phyloP scores from a whole-genome alignment of 2,329 filamentous ascomycete species.

The Diaporthe ilicicola region DNA sequence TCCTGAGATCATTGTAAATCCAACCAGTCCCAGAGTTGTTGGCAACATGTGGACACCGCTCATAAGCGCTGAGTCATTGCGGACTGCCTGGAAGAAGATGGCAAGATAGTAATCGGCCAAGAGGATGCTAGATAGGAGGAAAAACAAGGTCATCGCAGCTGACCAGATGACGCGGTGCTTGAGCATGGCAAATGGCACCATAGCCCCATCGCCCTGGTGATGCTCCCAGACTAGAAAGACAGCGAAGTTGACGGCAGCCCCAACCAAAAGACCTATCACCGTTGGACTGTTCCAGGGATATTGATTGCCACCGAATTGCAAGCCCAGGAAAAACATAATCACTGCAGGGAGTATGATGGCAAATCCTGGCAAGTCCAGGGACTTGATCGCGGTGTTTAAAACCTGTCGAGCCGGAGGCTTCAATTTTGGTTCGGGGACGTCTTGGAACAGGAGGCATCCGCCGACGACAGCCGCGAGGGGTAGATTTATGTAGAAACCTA shows the following conservation, averaged over 20 bases:
- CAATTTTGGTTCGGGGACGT: constrained; percentile 47
- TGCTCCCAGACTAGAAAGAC: constrained; percentile 53
- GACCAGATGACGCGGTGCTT: constrained; percentile 34
- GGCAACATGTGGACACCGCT: constrained; percentile 47
- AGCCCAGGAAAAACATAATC: constrained; percentile 53
- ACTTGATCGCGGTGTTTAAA: constrained; percentile 34
- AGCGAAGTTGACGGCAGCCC: constrained; percentile 42
- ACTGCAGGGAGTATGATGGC: constrained; percentile 51
- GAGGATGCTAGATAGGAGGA: constrained; percentile 37
- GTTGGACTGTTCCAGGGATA: constrained; percentile 50
- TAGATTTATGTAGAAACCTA: constrained; percentile 56
- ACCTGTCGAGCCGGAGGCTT: constrained; percentile 35
- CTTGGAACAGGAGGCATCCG: constrained; percentile 41
- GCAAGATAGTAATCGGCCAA: constrained; percentile 43
- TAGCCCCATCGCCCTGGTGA: constrained; percentile 38
- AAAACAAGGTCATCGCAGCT: constrained; percentile 34
- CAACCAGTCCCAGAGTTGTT: constrained; percentile 33
- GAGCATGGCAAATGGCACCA: constrained; percentile 41
- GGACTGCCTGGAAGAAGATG: constrained; percentile 50
- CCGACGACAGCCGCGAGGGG: constrained; percentile 50
- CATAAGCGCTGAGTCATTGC: constrained; percentile 39
- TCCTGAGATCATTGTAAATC: background rate
- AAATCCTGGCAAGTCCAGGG: constrained; percentile 53
- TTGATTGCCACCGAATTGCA: constrained; percentile 52
- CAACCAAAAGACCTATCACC: constrained; percentile 52